Conservation (phyloP, 2,329 filamentous ascomycete species). For the Didymellaceae sp. region DNA sequence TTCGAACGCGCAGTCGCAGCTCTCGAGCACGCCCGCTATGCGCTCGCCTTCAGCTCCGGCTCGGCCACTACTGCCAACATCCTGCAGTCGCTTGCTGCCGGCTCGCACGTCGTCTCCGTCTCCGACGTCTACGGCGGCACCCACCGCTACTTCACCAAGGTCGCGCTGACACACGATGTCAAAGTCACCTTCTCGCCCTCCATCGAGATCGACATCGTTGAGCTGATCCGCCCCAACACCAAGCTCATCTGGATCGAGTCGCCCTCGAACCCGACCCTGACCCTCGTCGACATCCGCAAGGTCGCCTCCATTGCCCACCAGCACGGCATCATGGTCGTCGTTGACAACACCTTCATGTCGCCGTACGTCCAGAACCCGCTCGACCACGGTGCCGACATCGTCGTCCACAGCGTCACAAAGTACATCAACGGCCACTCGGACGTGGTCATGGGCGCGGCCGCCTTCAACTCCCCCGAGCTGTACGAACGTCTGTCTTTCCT, state of each 20-base stretch:
- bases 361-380: constrained; percentile 97
- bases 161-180: constrained; percentile 91
- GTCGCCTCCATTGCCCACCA: constrained; percentile 83
- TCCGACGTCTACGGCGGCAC: constrained; percentile 98
- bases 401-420: constrained; percentile 96
- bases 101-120: constrained; percentile 93
- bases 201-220: constrained; percentile 86
- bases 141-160: constrained; percentile 98
- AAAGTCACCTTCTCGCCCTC: constrained; percentile 91
- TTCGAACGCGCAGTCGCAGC: constrained; percentile 92
- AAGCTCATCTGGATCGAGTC: constrained; percentile 97
- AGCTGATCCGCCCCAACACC: constrained; percentile 85
- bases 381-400: constrained; percentile 92
- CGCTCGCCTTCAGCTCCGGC: constrained; percentile 92
- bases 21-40: constrained; percentile 89
- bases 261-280: constrained; percentile 92
- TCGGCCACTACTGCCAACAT: constrained; percentile 93
- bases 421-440: constrained; percentile 98
- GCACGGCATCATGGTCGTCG: constrained; percentile 92
- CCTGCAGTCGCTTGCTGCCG: constrained; percentile 87
- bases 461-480: constrained; percentile 86
- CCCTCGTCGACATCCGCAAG: constrained; percentile 88
- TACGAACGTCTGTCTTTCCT: constrained; percentile 82
- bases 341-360: constrained; percentile 97
- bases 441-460: constrained; percentile 96